Evolutionary conservation across 257 asterid genomes (phyloP).

Genomic region (Fraxinus excelsior): DNA sequence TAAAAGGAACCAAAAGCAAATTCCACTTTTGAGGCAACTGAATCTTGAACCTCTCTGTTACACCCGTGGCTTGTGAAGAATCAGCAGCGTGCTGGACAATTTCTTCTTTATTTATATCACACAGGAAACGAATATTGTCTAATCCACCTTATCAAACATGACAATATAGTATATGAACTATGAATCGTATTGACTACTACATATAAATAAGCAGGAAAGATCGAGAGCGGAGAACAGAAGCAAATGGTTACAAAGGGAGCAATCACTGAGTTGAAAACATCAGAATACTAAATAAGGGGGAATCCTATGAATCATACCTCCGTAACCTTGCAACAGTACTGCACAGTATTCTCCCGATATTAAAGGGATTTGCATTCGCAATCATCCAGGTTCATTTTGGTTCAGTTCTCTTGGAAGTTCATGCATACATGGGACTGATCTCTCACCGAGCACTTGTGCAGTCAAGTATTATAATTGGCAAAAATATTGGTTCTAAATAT

Average conservation of each 20-base stretch:
- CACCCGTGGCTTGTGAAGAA: not conserved
- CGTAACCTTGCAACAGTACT: slow-evolving; percentile 53
- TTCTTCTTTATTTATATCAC: not conserved
- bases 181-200: not conserved
- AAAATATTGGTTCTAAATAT: slow-evolving; percentile 10
- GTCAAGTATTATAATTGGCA: slow-evolving; percentile 23
- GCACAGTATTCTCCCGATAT: slow-evolving; percentile 70
- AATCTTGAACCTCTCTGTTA: not conserved
- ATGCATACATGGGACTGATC: not conserved
- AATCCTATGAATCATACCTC: slow-evolving; percentile 18
- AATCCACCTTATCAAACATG: not conserved
- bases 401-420: slow-evolving; percentile 12
- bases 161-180: not conserved
- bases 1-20: slow-evolving; percentile 2
- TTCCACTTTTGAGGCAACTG: not conserved
- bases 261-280: slow-evolving; percentile 36
- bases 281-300: slow-evolving; percentile 16
- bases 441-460: slow-evolving; percentile 10
- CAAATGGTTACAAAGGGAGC: not conserved
- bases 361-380: slow-evolving; percentile 29
- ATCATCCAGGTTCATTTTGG: slow-evolving; percentile 22
- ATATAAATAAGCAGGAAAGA: not conserved
- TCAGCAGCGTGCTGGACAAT: not conserved
- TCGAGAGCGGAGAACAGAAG: not conserved
- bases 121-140: too few species aligned